Base-by-base conservation (phyloP, 2,329 filamentous ascomycete genomes). In the Pezicula carpinea region DNA sequence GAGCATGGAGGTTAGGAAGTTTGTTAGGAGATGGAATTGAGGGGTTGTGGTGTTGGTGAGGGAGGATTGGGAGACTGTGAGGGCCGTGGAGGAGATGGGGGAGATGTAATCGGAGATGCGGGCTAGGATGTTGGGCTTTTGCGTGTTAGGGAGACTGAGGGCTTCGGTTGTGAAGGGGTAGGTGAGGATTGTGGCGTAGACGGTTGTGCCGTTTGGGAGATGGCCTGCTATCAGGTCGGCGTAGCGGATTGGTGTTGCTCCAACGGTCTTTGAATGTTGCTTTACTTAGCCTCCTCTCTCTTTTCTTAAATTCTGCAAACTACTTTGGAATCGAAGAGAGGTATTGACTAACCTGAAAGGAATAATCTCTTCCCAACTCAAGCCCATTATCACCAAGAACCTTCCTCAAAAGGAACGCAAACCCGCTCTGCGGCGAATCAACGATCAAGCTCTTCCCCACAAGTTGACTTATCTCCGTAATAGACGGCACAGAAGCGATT, bases 161-260 rank as follows among this genome's bases (percentile, higher is more conserved):
- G 48, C 50, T 23, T 60, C 31, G 11, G 51, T 54, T 7, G 60
- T 63, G 47, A 62, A 63, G 17, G 61, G 62, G 22, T 63, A 63
- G 22, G 47, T 55, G 36, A 64, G 51, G 44, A 64, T 63, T 8
- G 60, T 64, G 29, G 59, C 61, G 39, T 59, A 63, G 38, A 62
- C 60, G 3, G 46, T 43, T 21, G 50, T 59, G 23, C 59, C 59
- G 43, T 61, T 61, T 22, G 58, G 47, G n/a, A 61, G 50, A 5
- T 31, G 44, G 11, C 60, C 59, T 22, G 50, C 53, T 7, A 58
- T 22, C 5, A 65, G 54, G 23, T 57, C 54, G 2, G 54, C 54
- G 40, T 62, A 64, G 44, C 62, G 53, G 23, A 58, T 49, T 26
- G 47, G 46, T 13, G 59, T 64, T 35, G 57, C 53, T 32, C 60